Percentiles rank a stretch among this genome's conserved stretches.
Evolutionary conservation across 805 yeast species (phyloP).

Genomic region (Candida nitratophila): DNA sequence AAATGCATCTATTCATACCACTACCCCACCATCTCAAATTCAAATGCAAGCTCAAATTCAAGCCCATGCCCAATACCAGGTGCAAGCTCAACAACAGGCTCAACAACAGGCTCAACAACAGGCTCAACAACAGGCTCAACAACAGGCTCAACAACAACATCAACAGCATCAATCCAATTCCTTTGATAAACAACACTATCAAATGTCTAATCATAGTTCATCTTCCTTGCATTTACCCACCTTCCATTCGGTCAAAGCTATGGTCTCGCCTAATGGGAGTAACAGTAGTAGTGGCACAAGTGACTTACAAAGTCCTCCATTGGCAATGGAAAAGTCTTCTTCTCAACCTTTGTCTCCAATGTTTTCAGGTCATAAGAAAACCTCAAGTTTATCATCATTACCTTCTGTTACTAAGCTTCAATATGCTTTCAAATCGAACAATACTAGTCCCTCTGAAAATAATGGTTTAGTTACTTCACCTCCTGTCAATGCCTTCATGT

Average conservation of each 20-base stretch:
- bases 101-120: no score
- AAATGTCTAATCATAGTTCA: slow-evolving; percentile 1
- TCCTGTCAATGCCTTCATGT: neutral
- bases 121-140: neutral
- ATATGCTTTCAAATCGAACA: neutral
- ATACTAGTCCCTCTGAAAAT: neutral
- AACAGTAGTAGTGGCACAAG: no score
- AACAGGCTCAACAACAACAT: no score
- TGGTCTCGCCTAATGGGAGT: neutral
- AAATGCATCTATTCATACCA: no score
- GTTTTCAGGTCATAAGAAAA: neutral
- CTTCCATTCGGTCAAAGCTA: slow-evolving; percentile 16
- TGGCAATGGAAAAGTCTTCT: neutral
- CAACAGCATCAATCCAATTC: slow-evolving; percentile 1
- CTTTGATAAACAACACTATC: slow-evolving; percentile 1
- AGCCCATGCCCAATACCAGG: neutral
- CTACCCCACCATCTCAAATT: neutral
- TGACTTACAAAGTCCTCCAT: neutral
- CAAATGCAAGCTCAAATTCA: neutral
- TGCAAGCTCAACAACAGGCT: no score
- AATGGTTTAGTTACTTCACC: neutral
- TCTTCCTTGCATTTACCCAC: slow-evolving; percentile 18
- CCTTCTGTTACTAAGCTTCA: neutral
- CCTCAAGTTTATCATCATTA: neutral
- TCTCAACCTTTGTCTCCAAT: neutral